A percentile compares a stretch with the other conserved stretches of the same genome.
phyloP scores from a whole-genome alignment of 345 rosid species.

The Schrenkiella parvula region DNA sequence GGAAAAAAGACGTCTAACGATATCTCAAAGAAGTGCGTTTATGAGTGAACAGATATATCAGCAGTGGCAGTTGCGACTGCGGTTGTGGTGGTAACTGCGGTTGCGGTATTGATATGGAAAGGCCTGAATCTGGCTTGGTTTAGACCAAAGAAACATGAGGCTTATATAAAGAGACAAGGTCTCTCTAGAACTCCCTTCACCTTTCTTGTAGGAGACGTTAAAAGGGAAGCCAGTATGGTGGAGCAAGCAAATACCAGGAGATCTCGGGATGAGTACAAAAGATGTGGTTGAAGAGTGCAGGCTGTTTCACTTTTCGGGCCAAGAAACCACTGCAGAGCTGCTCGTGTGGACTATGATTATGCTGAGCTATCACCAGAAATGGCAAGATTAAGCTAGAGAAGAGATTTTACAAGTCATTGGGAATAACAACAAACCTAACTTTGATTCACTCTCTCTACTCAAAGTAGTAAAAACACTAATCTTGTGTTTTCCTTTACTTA shows the following conservation, averaged over 20 bases:
- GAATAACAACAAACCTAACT: constrained; percentile 22
- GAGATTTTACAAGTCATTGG: constrained; percentile 56
- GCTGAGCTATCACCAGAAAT: constrained; percentile 45
- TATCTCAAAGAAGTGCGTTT: background rate
- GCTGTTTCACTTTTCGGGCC: constrained; percentile 62
- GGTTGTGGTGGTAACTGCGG: constrained; percentile 5
- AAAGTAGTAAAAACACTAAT: constrained; percentile 35
- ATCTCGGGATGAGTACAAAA: constrained; percentile 36
- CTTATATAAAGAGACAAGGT: constrained; percentile 26
- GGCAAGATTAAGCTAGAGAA: constrained; percentile 73
- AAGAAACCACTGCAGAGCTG: constrained; percentile 63
- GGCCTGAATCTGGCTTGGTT: constrained; percentile 25
- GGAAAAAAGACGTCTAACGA: background rate
- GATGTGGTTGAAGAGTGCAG: constrained; percentile 74
- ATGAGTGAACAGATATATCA: constrained; percentile 22
- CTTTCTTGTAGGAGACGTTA: constrained; percentile 27
- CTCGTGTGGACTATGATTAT: constrained; percentile 66
- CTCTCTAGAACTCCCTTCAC: constrained; percentile 30
- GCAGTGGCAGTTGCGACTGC: constrained; percentile 11
- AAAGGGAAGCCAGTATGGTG: constrained; percentile 14
- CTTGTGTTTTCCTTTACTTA: background rate
- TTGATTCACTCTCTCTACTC: constrained; percentile 44
- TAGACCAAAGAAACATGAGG: constrained; percentile 31
- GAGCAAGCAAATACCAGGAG: constrained; percentile 21
- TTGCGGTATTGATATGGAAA: constrained; percentile 20